Percentiles rank a stretch among this genome's conserved stretches.
These are phyloP conservation scores for Iris macrosiphon DNA, from an alignment of 106 monocot genomes.

Conservation along the genomic window DNA sequence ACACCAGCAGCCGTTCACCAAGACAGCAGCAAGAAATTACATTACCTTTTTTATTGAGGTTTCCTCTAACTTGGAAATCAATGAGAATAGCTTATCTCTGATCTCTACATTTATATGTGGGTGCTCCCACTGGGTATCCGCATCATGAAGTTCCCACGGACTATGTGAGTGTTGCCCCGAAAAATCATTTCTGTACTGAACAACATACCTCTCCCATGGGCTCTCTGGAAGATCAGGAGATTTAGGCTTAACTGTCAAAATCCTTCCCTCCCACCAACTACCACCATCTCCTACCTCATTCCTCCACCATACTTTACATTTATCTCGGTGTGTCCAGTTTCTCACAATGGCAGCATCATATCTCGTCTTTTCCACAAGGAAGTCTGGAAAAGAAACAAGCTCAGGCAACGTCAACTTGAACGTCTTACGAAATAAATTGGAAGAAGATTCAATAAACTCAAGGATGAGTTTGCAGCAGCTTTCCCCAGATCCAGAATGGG, in stretches of 20 bases:
- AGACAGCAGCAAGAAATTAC: not conserved
- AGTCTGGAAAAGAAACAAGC: constrained; percentile 71
- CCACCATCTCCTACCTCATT: constrained; percentile 69
- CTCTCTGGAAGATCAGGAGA: constrained; percentile 80
- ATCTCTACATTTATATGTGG: constrained; percentile 55
- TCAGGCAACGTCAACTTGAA: constrained; percentile 84
- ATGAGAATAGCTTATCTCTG: constrained; percentile 42
- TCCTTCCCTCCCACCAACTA: constrained; percentile 89
- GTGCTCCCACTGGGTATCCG: constrained; percentile 62
- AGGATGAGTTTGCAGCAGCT: constrained; percentile 91
- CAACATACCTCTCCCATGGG: constrained; percentile 84
- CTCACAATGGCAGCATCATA: constrained; percentile 74
- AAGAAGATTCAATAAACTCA: constrained; percentile 53
- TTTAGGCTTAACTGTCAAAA: constrained; percentile 62
- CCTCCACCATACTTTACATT: constrained; percentile 97
- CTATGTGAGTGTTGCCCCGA: constrained; percentile 74
- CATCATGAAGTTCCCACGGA: constrained; percentile 94
- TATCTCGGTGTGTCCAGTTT: constrained; percentile 87
- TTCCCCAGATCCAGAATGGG: constrained; percentile 84
- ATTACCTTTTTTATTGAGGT: constrained; percentile 52
- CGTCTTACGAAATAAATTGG: constrained; percentile 35
- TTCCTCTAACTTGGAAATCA: constrained; percentile 53
- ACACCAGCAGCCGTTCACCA: no score
- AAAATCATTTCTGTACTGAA: constrained; percentile 75
- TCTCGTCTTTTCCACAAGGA: constrained; percentile 77